Base-by-base conservation (phyloP, 331 rosid genomes). In the Malus hybrid region DNA sequence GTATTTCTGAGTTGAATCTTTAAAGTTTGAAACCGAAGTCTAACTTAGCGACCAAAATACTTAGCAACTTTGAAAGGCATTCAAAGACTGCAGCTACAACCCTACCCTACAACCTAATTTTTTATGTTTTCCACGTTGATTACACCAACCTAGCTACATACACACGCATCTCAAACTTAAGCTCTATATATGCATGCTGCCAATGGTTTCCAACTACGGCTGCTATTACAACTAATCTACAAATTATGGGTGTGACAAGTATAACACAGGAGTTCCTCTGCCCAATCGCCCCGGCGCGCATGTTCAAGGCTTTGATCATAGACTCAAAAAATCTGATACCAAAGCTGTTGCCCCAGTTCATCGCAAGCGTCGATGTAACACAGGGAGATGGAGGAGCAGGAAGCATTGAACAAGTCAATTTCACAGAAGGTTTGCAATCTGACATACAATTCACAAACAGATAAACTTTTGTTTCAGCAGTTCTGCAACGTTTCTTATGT, bases 331-430 rank as follows among this genome's bases (percentile, higher is more conserved):
- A 50, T 70, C 72, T 91, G 87, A 86, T 91, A 54, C 92, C 93
- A 63, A 88, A 83, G 79, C 92, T 91, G 72, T 74, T 91, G 69
- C 96, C 96, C 28, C 88, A 86, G 36, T 79, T 87, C 81, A 72
- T 91, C 31, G 79, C 89, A 76, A 87, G 86, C 15, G 83, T 86
- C 31, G 83, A 57, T 11, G 33, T 87, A 28, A 81, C 85, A 72
- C 86, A 87, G 76, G 93, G 93, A 62, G 85, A 91, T 72, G 96
- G 93, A 15, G 96, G 84, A 78, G 85, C 90, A 68, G 93, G 93
- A 68, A 88, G 80, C 79, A 91, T 91, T 77, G 93, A 89, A 72
- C 96, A 89, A 76, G 81, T 91, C 79, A 91, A 86, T 85, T 91
- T 91, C 72, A 76, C 87, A 20, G 79, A 86, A 85, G 90, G 93